Percentiles rank a stretch among this genome's conserved stretches.
Conservation (phyloP, 257 asterid genomes). For the Hygrophila difformis region DNA sequence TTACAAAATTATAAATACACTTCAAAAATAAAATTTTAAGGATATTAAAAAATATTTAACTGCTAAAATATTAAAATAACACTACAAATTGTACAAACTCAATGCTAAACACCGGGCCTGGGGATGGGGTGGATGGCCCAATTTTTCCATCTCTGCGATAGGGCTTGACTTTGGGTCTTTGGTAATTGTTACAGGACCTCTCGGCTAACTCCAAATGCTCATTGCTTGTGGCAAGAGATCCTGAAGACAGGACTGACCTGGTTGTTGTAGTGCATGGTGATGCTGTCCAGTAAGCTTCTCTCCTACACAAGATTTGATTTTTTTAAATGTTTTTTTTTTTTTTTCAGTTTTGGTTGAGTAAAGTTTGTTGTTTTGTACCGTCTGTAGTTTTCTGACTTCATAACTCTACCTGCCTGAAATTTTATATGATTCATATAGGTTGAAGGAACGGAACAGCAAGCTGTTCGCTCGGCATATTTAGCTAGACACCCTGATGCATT, state of each 20-base stretch:
- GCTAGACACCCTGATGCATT: slow-evolving; percentile 85
- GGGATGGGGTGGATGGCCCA: no score
- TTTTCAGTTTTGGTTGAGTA: slow-evolving; percentile 6
- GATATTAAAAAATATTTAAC: no score
- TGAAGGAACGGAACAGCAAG: slow-evolving; percentile 39
- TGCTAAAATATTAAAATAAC: no score
- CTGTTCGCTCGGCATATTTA: slow-evolving; percentile 66
- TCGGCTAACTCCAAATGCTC: slow-evolving; percentile 81
- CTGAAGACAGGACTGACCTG: slow-evolving; percentile 82
- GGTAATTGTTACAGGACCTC: slow-evolving; percentile 64
- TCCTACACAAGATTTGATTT: slow-evolving; percentile 3
- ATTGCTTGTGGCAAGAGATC: slow-evolving; percentile 91
- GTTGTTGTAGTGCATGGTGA: slow-evolving; percentile 79
- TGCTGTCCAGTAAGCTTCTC: slow-evolving; percentile 54
- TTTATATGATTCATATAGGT: slow-evolving; percentile 34
- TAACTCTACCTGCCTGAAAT: slow-evolving; percentile 11
- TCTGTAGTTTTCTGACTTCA: slow-evolving; percentile 1
- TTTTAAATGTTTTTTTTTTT: slow-evolving; percentile 6
- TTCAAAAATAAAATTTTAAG: no score
- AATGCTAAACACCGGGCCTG: no score
- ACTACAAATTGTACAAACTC: no score
- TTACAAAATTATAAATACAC: no score
- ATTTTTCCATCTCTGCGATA: background rate
- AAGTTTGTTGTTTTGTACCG: background rate
- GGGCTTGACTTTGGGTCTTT: slow-evolving; percentile 10